Conservation (phyloP, 192 early-diverging fungal species). For the Backusella morwellensis region DNA sequence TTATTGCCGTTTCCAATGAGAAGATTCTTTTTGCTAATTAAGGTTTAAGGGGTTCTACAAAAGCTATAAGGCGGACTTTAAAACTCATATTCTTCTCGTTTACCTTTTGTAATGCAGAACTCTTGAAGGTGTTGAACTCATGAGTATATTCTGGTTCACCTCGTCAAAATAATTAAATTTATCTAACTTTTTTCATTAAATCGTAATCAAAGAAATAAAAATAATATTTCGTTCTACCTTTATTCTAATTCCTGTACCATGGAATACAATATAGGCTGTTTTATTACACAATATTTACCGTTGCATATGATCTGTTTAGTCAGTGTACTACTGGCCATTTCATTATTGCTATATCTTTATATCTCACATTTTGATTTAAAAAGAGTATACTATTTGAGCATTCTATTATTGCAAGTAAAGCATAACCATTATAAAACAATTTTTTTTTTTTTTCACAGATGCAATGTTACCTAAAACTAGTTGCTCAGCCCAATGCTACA, state of each 20-base stretch:
- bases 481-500: not conserved
- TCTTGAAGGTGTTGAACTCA: not conserved
- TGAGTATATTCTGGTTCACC: not conserved
- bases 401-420: not conserved
- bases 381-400: not conserved
- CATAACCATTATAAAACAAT: not conserved
- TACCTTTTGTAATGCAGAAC: not conserved
- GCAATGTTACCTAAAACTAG: not conserved
- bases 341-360: not conserved
- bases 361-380: not conserved
- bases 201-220: not conserved
- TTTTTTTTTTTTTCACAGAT: not conserved
- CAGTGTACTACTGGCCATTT: not conserved
- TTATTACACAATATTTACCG: not conserved
- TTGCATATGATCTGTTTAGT: not conserved
- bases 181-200: not conserved
- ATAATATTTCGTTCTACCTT: not conserved
- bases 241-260: not conserved
- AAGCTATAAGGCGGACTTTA: not conserved
- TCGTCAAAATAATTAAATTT: not conserved
- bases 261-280: not conserved
- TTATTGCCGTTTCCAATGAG: not conserved
- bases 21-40: not conserved
- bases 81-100: not conserved
- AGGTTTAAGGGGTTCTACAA: not conserved